These are phyloP conservation scores for Kwoniella dendrophila DNA, from an alignment of 768 basidiomycete genomes.

Conservation along the genomic window DNA sequence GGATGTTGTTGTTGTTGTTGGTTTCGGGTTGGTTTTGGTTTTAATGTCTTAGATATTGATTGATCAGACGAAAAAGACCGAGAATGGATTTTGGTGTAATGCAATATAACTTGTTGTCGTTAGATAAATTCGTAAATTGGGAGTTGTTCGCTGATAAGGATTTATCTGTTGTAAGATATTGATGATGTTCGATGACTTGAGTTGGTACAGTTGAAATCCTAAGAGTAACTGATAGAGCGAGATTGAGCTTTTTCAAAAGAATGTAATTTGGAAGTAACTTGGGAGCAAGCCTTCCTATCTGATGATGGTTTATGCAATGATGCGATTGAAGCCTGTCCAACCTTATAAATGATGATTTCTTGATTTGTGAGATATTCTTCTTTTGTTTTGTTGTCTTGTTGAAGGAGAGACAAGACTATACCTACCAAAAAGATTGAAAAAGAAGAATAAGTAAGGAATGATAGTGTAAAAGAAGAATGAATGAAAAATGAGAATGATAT, in stretches of 20 bases:
- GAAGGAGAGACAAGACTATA: not conserved
- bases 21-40: not conserved
- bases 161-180: not conserved
- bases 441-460: not conserved
- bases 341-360: too few relatives aligned
- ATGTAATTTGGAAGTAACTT: not conserved
- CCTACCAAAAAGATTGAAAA: not conserved
- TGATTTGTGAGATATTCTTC: too few relatives aligned
- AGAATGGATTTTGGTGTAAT: too few relatives aligned
- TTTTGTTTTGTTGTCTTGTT: too few relatives aligned
- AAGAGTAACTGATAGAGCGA: too few relatives aligned
- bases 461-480: not conserved
- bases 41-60: not conserved
- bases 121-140: not conserved
- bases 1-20: not conserved
- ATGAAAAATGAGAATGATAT: conserved; percentile 5
- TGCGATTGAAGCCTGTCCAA: too few relatives aligned
- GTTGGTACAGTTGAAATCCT: too few relatives aligned
- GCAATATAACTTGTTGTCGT: not conserved
- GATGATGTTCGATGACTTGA: too few relatives aligned
- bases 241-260: too few relatives aligned
- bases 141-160: not conserved
- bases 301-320: too few relatives aligned
- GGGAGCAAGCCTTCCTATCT: too few relatives aligned
- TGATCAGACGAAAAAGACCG: too few relatives aligned